These are phyloP conservation scores for Paecilomyces sp. DNA, from an alignment of 2,329 filamentous ascomycete species.

Conservation along the genomic window DNA sequence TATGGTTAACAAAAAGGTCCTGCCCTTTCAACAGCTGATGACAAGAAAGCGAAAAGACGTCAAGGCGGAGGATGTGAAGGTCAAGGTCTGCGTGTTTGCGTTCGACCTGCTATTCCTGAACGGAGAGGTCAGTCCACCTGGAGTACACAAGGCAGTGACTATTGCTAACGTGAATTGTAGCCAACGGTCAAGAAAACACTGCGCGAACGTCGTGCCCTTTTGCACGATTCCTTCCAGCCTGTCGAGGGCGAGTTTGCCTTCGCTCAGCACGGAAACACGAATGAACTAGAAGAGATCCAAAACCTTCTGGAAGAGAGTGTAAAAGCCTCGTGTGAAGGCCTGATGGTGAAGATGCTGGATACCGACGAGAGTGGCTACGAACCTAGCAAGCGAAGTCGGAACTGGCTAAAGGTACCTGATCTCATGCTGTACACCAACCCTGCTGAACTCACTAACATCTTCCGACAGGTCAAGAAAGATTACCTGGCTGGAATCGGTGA, in stretches of 20 bases:
- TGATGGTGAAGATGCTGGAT: conserved; percentile 99
- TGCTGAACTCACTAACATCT: not conserved
- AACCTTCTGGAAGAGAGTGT: conserved; percentile 87
- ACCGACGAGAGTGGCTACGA: conserved; percentile 90
- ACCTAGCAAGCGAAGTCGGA: conserved; percentile 89
- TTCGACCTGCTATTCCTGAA: conserved; percentile 94
- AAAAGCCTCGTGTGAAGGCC: conserved; percentile 89
- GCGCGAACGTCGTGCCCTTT: conserved; percentile 70
- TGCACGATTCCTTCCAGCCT: conserved; percentile 65
- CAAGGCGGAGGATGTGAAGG: conserved; percentile 87
- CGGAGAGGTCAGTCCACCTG: conserved; percentile 53
- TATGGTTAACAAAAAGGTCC: conserved; percentile 83
- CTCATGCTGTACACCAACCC: not conserved
- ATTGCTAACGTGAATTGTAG: conserved; percentile 18
- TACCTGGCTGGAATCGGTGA: conserved; percentile 92
- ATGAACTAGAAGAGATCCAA: conserved; percentile 90
- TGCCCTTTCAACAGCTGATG: conserved; percentile 98
- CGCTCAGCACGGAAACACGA: conserved; percentile 78
- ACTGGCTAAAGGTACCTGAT: conserved; percentile 80
- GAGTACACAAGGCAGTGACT: not conserved
- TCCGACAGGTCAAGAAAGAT: conserved; percentile 80
- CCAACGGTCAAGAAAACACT: conserved; percentile 80
- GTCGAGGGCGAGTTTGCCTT: conserved; percentile 88
- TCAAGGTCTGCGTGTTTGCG: conserved; percentile 95
- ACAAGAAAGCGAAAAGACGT: conserved; percentile 97